phyloP scores from a whole-genome alignment of 2,329 filamentous ascomycete genomes.

The Ustulina deusta region DNA sequence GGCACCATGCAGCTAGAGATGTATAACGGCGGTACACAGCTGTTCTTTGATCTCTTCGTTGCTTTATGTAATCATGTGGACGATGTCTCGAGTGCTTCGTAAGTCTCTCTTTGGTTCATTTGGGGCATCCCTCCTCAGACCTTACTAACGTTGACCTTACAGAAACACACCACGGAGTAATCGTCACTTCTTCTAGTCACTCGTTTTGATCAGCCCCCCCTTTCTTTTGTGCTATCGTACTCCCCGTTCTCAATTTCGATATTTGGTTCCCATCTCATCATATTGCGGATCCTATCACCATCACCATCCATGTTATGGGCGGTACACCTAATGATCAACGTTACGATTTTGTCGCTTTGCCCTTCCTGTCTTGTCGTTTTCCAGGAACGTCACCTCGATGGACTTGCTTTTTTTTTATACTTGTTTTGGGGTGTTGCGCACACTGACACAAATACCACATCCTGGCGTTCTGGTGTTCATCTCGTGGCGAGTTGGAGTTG shows the following conservation, averaged over 20 bases:
- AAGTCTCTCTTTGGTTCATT: constrained; percentile 47
- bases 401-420: constrained; percentile 33
- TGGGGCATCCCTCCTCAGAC: neutral
- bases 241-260: constrained; percentile 17
- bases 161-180: constrained; percentile 63
- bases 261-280: constrained; percentile 29
- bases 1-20: constrained; percentile 97
- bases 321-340: constrained; percentile 47
- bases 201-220: constrained; percentile 11
- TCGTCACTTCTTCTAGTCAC: constrained; percentile 51
- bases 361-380: constrained; percentile 5
- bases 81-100: constrained; percentile 71
- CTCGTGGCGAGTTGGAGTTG: neutral
- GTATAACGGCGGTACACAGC: constrained; percentile 81
- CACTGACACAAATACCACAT: constrained; percentile 45
- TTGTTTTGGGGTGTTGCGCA: constrained; percentile 29
- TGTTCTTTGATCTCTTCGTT: constrained; percentile 95
- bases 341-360: constrained; percentile 28
- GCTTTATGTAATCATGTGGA: constrained; percentile 92
- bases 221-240: constrained; percentile 17
- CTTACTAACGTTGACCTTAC: constrained; percentile 39
- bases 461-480: constrained; percentile 43
- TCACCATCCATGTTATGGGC: constrained; percentile 15
- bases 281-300: constrained; percentile 27
- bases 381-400: neutral